phyloP scores from a whole-genome alignment of 257 asterid genomes.

The Nicotiana knightiana region DNA sequence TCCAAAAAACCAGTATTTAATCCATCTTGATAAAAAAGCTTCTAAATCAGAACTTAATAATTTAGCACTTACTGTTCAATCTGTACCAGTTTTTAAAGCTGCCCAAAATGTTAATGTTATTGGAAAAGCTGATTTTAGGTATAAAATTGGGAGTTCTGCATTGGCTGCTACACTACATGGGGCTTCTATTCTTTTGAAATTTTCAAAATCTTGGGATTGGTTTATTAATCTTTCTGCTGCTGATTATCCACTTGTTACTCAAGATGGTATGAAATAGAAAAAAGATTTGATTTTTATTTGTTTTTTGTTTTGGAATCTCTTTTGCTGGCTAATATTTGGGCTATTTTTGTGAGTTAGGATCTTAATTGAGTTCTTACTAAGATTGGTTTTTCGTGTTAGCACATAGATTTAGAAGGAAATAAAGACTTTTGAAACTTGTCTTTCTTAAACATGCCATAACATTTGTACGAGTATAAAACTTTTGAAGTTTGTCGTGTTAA shows the following conservation, averaged over 20 bases:
- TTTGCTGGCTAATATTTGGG: background rate
- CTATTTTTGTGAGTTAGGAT: background rate
- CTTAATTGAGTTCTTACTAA: background rate
- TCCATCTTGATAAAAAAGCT: conserved; percentile 69
- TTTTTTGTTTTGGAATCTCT: background rate
- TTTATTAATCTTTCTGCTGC: conserved; percentile 61
- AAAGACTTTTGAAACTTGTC: too few species aligned
- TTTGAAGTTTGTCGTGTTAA: too few species aligned
- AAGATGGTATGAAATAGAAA: conserved; percentile 56
- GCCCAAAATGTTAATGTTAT: conserved; percentile 71
- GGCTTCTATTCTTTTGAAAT: conserved; percentile 54
- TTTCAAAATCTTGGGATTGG: conserved; percentile 79
- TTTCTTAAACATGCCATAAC: too few species aligned
- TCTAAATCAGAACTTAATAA: conserved; percentile 55
- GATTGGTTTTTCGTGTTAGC: background rate
- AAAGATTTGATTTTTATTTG: background rate
- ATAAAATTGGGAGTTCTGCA: conserved; percentile 49
- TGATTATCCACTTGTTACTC: conserved; percentile 84
- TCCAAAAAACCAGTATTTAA: conserved; percentile 63
- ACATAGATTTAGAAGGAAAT: too few species aligned
- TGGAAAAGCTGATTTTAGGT: conserved; percentile 63
- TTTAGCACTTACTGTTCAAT: conserved; percentile 45
- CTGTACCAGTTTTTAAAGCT: conserved; percentile 54
- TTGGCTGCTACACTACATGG: conserved; percentile 75
- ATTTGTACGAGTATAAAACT: too few species aligned